phyloP scores from a whole-genome alignment of 108 stramenopile genomes.

The Mediolabrus comicus region DNA sequence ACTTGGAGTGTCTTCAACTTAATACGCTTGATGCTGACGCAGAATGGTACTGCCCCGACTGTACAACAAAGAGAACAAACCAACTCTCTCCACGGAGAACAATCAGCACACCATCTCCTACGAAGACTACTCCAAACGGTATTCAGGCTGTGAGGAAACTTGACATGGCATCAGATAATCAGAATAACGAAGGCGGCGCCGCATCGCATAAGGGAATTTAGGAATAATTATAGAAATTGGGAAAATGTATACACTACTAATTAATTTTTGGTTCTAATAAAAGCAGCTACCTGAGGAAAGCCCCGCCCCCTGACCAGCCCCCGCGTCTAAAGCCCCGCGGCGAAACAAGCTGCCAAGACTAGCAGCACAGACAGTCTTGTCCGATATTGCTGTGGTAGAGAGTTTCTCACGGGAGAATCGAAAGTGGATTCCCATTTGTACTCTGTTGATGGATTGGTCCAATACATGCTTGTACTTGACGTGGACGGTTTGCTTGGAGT shows the following conservation, averaged over 20 bases:
- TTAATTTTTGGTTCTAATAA: too few species aligned
- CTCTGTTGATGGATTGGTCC: background rate
- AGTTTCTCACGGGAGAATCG: background rate
- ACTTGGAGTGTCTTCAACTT: conserved; percentile 5
- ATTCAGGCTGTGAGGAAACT: background rate
- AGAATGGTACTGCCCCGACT: background rate
- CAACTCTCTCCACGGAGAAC: background rate
- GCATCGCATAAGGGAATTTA: too few species aligned
- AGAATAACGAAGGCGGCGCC: too few species aligned
- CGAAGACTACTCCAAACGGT: background rate
- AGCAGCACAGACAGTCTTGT: background rate
- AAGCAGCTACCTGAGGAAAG: too few species aligned
- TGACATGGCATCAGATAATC: too few species aligned
- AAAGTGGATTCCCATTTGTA: background rate
- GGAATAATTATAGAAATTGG: too few species aligned
- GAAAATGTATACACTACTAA: too few species aligned
- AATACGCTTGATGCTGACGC: background rate
- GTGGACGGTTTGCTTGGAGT: background rate
- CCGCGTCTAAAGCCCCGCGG: too few species aligned
- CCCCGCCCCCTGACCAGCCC: too few species aligned
- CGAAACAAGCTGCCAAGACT: background rate
- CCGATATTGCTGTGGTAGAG: background rate
- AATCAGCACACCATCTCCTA: background rate
- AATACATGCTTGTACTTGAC: background rate
- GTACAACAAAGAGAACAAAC: background rate